Evolutionary conservation across 2,329 filamentous ascomycete species (phyloP).

Genomic region (Arthrobotrys sphaeroides): DNA sequence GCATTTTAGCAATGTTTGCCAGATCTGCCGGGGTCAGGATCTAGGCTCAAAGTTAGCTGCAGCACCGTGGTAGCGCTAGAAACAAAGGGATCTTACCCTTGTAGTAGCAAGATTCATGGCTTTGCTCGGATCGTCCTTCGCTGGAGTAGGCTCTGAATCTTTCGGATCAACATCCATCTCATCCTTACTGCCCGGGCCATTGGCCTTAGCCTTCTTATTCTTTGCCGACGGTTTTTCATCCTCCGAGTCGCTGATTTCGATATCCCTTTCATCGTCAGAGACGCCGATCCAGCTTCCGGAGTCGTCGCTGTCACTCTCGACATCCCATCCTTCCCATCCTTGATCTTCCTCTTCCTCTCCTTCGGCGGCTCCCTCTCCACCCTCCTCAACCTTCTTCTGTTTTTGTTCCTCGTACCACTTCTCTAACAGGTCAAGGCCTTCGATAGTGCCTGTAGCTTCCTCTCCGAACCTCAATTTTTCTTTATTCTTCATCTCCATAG

Average conservation of each 20-base stretch:
- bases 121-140: slow-evolving; percentile 51
- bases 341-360: slow-evolving; percentile 68
- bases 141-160: not conserved
- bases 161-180: slow-evolving; percentile 54
- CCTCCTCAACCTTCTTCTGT: slow-evolving; percentile 69
- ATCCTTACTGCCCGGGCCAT: slow-evolving; percentile 56
- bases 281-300: slow-evolving; percentile 47
- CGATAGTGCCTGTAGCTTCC: slow-evolving; percentile 80
- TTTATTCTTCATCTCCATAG: slow-evolving; percentile 80
- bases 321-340: slow-evolving; percentile 73
- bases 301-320: slow-evolving; percentile 78
- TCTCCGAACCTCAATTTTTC: slow-evolving; percentile 84
- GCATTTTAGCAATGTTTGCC: slow-evolving; percentile 90
- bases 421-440: slow-evolving; percentile 89
- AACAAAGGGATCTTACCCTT: slow-evolving; percentile 56
- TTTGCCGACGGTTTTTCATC: slow-evolving; percentile 69
- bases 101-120: slow-evolving; percentile 59
- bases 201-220: slow-evolving; percentile 65
- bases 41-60: slow-evolving; percentile 62
- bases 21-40: slow-evolving; percentile 96
- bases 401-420: slow-evolving; percentile 93
- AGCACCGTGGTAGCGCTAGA: not conserved
- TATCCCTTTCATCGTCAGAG: slow-evolving; percentile 62
- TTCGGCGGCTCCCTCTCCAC: slow-evolving; percentile 74
- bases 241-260: slow-evolving; percentile 76